These are phyloP conservation scores for Filobasidium uniguttulatum DNA, from an alignment of 1,284 basidiomycete genomes.

Conservation along the genomic window DNA sequence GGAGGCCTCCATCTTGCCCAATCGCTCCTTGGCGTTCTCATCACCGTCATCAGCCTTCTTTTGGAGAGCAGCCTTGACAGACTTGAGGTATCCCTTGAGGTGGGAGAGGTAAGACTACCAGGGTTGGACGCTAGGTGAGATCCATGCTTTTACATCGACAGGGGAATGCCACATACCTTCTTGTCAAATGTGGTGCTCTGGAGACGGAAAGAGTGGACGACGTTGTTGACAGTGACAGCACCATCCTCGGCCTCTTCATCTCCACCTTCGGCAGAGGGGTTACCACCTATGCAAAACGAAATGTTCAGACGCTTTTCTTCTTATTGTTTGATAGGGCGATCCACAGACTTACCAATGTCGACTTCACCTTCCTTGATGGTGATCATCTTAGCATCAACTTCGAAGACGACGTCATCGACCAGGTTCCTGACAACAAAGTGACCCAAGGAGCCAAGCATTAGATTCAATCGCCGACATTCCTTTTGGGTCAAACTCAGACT, in stretches of 20 bases:
- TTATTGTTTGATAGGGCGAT: neutral
- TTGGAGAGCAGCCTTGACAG: constrained; percentile 52
- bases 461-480: no score
- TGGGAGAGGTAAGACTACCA: constrained; percentile 53
- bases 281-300: constrained; percentile 55
- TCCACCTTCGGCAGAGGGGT: constrained; percentile 79
- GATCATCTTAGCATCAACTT: constrained; percentile 74
- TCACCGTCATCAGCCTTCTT: constrained; percentile 23
- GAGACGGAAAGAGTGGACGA: constrained; percentile 86
- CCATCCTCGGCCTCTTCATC: constrained; percentile 75
- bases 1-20: constrained; percentile 69
- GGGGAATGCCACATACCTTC: constrained; percentile 41
- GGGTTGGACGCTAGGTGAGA: neutral
- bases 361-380: constrained; percentile 68
- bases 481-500: constrained; percentile 24
- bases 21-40: constrained; percentile 51
- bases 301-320: constrained; percentile 6
- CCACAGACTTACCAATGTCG: constrained; percentile 61
- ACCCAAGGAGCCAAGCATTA: neutral
- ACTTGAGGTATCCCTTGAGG: constrained; percentile 87
- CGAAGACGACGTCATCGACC: constrained; percentile 72
- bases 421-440: constrained; percentile 46
- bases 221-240: constrained; percentile 67
- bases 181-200: constrained; percentile 78
- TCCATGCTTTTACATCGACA: neutral